Conservation (phyloP, 2,329 filamentous ascomycete species). For the Fusarium piperis region DNA sequence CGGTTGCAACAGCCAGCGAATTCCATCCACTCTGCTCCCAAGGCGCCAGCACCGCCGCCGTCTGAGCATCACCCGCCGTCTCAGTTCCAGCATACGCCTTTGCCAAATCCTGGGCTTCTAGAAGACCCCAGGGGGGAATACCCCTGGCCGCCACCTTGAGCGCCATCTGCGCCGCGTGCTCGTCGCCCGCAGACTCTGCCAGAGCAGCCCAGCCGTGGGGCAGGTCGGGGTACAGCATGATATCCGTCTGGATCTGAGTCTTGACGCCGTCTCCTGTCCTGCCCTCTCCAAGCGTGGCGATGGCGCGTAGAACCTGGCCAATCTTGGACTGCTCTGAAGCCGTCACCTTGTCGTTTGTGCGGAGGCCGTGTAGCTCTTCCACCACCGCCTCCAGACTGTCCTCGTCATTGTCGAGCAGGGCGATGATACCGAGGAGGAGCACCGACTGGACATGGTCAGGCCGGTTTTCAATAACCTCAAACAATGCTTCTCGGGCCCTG, state of each 20-base stretch:
- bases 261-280: constrained; percentile 61
- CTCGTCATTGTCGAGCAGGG: constrained; percentile 79
- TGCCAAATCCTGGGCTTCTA: constrained; percentile 76
- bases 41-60: constrained; percentile 81
- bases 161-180: constrained; percentile 77
- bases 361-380: constrained; percentile 77
- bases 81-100: constrained; percentile 79
- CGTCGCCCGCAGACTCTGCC: constrained; percentile 65
- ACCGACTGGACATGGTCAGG: constrained; percentile 83
- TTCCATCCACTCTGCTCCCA: constrained; percentile 77
- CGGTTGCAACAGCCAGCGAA: constrained; percentile 54
- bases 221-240: constrained; percentile 83
- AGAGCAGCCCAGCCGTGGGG: constrained; percentile 85
- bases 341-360: constrained; percentile 72
- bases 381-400: constrained; percentile 84
- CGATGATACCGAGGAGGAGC: constrained; percentile 84
- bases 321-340: constrained; percentile 74
- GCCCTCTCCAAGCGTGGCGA: constrained; percentile 68
- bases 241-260: constrained; percentile 75
- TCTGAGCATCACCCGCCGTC: constrained; percentile 77
- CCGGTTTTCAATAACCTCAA: constrained; percentile 78
- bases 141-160: constrained; percentile 79
- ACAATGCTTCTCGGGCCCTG: constrained; percentile 81
- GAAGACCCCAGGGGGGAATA: constrained; percentile 75
- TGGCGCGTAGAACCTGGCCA: constrained; percentile 77